A percentile compares a stretch with the other conserved stretches of the same genome.
Conservation (phyloP, 2,329 filamentous ascomycete species). For the Microcera coccophila region DNA sequence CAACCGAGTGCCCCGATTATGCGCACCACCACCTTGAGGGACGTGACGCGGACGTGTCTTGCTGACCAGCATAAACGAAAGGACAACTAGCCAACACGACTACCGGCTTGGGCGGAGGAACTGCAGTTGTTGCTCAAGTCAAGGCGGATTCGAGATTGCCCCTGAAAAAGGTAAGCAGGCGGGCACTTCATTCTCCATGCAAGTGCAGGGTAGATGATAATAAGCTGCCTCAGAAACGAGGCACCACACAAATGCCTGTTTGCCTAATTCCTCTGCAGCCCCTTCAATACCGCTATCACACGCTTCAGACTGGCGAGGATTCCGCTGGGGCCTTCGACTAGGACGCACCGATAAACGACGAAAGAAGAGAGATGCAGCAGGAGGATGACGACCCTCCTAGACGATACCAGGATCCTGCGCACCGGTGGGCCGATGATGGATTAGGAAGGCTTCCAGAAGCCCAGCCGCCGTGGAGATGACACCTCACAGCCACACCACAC, state of each 20-base stretch:
- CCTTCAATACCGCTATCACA: no score
- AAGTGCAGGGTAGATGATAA: neutral
- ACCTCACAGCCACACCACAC: neutral
- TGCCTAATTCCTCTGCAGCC: no score
- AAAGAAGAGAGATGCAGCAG: neutral
- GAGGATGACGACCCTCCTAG: neutral
- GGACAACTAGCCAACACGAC: neutral
- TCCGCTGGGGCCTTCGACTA: neutral
- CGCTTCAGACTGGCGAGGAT: no score
- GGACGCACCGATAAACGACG: neutral
- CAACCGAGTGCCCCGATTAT: no score
- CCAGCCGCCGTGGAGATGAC: constrained; percentile 1
- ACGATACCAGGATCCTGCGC: no score
- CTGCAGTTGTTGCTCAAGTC: neutral
- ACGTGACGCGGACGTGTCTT: neutral
- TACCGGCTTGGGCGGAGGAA: neutral
- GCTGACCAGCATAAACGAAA: neutral
- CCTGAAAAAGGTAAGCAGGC: neutral
- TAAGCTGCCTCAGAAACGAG: neutral
- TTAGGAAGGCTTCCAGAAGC: constrained; percentile 26
- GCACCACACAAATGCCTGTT: neutral
- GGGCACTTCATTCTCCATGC: neutral
- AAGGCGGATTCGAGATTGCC: neutral
- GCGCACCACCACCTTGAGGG: no score
- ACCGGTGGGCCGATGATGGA: constrained; percentile 7